Conservation (phyloP, 108 stramenopile genomes). For the Nannochloropsis oceanica region DNA sequence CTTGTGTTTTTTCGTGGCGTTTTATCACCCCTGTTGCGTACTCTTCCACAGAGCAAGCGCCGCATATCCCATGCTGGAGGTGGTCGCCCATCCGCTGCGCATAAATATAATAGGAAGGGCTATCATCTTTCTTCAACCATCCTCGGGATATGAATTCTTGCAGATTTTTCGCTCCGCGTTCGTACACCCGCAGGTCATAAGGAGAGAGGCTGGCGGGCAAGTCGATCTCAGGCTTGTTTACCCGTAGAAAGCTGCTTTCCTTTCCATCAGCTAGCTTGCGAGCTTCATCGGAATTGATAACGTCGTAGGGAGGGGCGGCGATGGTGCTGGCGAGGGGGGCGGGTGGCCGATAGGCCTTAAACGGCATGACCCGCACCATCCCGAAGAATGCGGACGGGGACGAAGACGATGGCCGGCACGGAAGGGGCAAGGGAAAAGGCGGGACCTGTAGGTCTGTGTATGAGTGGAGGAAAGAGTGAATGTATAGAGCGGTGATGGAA, state of each 20-base stretch:
- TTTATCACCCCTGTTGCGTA: slow-evolving; percentile 19
- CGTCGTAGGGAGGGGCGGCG: slow-evolving; percentile 28
- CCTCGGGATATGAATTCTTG: slow-evolving; percentile 7
- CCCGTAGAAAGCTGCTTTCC: slow-evolving; percentile 15
- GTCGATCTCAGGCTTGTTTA: slow-evolving; percentile 32
- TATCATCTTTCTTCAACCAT: slow-evolving; percentile 15
- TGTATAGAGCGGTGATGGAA: no score
- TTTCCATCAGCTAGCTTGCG: slow-evolving; percentile 3
- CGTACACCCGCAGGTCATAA: slow-evolving; percentile 21
- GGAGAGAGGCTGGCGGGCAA: slow-evolving; percentile 12
- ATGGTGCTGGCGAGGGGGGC: slow-evolving; percentile 8
- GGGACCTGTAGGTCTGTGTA: no score
- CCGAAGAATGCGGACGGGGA: no score
- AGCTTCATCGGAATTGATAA: slow-evolving; percentile 19
- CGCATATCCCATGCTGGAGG: slow-evolving; percentile 8
- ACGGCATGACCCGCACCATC: slow-evolving; percentile 26
- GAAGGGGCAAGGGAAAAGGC: no score
- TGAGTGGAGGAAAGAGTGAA: no score
- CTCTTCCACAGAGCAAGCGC: slow-evolving; percentile 14
- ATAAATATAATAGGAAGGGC: slow-evolving; percentile 20
- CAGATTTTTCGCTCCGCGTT: slow-evolving; percentile 4
- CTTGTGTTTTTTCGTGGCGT: slow-evolving; percentile 24
- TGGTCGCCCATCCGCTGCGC: slow-evolving; percentile 25
- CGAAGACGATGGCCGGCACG: no score
- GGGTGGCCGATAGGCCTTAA: slow-evolving; percentile 23